A percentile compares a stretch with the other conserved stretches of the same genome.
Conservation (phyloP, 768 basidiomycete genomes). For the Amanita pallidorosea region DNA sequence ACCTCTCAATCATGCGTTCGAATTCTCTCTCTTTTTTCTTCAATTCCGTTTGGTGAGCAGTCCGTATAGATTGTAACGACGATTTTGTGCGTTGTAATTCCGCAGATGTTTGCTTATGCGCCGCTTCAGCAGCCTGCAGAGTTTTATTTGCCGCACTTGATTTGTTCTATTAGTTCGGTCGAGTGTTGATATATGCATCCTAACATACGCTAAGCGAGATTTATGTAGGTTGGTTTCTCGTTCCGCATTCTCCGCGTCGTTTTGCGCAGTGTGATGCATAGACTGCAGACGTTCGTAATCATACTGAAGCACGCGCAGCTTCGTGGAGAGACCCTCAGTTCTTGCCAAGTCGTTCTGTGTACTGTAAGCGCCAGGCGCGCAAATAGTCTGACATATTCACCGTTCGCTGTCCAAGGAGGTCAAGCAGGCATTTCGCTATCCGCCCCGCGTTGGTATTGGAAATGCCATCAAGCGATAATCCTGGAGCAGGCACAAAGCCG, state of each 20-base stretch:
- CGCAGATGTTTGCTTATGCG: slow-evolving; percentile 58
- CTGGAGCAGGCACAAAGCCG: slow-evolving; percentile 57
- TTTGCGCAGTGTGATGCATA: slow-evolving; percentile 49
- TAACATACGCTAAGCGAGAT: slow-evolving; percentile 59
- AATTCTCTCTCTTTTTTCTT: slow-evolving; percentile 78
- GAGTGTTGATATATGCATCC: not conserved
- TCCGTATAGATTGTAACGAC: slow-evolving; percentile 55
- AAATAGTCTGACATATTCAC: slow-evolving; percentile 31
- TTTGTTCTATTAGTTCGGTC: not conserved
- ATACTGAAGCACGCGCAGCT: slow-evolving; percentile 66
- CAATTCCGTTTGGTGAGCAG: slow-evolving; percentile 58
- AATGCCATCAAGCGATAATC: slow-evolving; percentile 59
- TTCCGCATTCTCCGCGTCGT: slow-evolving; percentile 62
- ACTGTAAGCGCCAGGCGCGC: not conserved
- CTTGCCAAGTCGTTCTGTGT: slow-evolving; percentile 59
- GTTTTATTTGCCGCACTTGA: slow-evolving; percentile 40
- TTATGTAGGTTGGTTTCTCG: slow-evolving; percentile 69
- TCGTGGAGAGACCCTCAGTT: slow-evolving; percentile 68
- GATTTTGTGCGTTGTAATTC: slow-evolving; percentile 70
- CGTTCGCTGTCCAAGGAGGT: slow-evolving; percentile 65
- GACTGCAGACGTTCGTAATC: slow-evolving; percentile 68
- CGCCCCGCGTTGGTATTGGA: slow-evolving; percentile 42
- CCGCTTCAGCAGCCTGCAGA: slow-evolving; percentile 47
- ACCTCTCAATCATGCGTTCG: slow-evolving; percentile 64
- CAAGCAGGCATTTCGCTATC: slow-evolving; percentile 64